Base-by-base conservation (phyloP, 495 filamentous ascomycete species). In the Podospora pseudopauciseta region DNA sequence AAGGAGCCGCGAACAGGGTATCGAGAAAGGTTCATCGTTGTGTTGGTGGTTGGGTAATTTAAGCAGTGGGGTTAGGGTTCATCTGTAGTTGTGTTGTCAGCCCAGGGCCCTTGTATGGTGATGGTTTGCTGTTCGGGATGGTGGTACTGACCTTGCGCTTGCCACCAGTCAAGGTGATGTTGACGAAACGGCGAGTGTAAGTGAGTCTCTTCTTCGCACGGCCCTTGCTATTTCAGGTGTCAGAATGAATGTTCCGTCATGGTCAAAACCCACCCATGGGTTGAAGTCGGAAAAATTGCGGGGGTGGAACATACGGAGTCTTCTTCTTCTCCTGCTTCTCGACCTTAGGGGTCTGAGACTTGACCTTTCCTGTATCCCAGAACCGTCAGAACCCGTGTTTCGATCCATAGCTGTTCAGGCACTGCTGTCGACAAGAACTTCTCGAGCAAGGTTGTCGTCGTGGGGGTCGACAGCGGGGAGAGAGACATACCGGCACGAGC, bases 141-240 rank as follows among this genome's bases (percentile, higher is more conserved):
- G 49, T 64, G 26, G 49, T 63, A 60, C 77, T 71, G 67, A 96
- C 93, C 94, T 98, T 98, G 83, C 95, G 87, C 94, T 99, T 99
- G 82, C 95, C 95, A 82, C 95, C 95, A 68, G 95, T 97, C 88
- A 97, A 86, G 75, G 93, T 96, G 79, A 99, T 94, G 86, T 98
- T 99, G 73, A 99, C 96, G 88, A 99, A 99, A 74, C 95, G 93
- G 80, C 95, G 91, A 74, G 93, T 98, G 87, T 99, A 99, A 72
- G 85, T 87, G 75, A 97, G 89, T 76, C 95, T 89, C 93, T 99
- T 99, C 90, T 94, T 94, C 73, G 95, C 95, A 75, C 95, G 93
- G 80, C 95, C 95, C 89, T 99, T 98, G 80, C 72, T 75, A 53
- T 71, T 63, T 20, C 15, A 15, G 7, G 18, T 58, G 71, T 74